A percentile compares a stretch with the other conserved stretches of the same genome.
Evolutionary conservation across 768 basidiomycete species (phyloP).

Genomic region (Paxillus involutus): DNA sequence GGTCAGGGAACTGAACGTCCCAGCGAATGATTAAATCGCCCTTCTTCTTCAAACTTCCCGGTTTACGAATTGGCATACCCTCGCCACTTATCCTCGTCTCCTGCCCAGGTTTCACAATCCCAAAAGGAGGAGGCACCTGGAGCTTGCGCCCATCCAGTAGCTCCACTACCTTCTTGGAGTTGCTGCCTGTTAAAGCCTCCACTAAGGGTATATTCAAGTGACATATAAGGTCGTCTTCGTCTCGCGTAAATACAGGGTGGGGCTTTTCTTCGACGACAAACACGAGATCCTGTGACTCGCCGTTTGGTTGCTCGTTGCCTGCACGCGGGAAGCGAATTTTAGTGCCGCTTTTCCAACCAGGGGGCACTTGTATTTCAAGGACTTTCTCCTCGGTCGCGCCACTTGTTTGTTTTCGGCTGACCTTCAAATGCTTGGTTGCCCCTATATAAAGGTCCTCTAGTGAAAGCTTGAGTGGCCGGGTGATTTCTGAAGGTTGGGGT

Average conservation of each 20-base stretch:
- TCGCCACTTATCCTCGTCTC: constrained; percentile 71
- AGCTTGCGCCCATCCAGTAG: constrained; percentile 79
- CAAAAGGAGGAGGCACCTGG: constrained; percentile 61
- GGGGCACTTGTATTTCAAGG: constrained; percentile 74
- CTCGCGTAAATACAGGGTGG: constrained; percentile 71
- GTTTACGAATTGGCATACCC: constrained; percentile 91
- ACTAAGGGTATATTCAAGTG: constrained; percentile 68
- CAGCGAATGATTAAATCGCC: constrained; percentile 84
- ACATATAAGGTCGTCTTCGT: constrained; percentile 77
- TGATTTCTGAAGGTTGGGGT: constrained; percentile 57
- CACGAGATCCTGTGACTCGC: constrained; percentile 86
- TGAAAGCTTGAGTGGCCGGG: constrained; percentile 79
- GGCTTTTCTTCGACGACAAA: constrained; percentile 97
- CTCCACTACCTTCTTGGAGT: constrained; percentile 58
- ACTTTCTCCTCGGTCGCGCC: constrained; percentile 85
- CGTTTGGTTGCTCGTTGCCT: constrained; percentile 71
- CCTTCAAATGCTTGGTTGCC: constrained; percentile 83
- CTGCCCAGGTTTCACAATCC: constrained; percentile 75
- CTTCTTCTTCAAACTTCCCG: constrained; percentile 63
- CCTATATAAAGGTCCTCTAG: constrained; percentile 87
- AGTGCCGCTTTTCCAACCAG: constrained; percentile 96
- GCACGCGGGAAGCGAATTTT: constrained; percentile 88
- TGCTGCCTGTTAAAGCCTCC: constrained; percentile 72
- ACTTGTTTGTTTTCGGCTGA: constrained; percentile 69
- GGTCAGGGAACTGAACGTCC: constrained; percentile 83